These are phyloP conservation scores for Salmacisia buchloeana DNA, from an alignment of 1,284 basidiomycete genomes.

Conservation along the genomic window DNA sequence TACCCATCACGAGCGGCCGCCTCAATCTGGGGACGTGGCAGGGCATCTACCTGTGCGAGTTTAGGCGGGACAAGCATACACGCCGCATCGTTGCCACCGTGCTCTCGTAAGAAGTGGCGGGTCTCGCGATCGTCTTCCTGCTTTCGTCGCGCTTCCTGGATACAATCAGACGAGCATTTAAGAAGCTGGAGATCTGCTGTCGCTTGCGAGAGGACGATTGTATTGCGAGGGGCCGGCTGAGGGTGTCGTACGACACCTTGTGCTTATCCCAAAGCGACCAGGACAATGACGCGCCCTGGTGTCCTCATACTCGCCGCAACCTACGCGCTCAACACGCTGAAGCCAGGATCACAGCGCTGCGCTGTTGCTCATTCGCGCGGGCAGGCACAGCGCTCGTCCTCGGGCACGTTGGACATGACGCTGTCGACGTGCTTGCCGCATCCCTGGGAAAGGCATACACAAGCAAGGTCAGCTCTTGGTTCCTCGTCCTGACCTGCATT, in stretches of 20 bases:
- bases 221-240: too few species aligned
- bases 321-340: too few species aligned
- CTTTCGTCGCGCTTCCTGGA: too few species aligned
- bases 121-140: too few species aligned
- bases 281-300: not conserved
- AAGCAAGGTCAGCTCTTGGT: too few species aligned
- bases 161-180: too few species aligned
- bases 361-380: not conserved
- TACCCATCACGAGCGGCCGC: conserved; percentile 76
- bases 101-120: conserved; percentile 53
- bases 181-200: too few species aligned
- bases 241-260: conserved; percentile 5
- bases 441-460: conserved; percentile 5
- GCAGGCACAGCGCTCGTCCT: not conserved
- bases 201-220: too few species aligned
- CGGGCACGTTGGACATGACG: not conserved
- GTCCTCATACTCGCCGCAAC: too few species aligned
- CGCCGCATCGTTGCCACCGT: conserved; percentile 75
- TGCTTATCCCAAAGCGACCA: not conserved
- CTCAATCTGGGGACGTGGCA: conserved; percentile 88
- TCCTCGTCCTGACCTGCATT: too few species aligned
- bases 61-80: conserved; percentile 63
- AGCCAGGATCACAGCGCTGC: too few species aligned
- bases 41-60: conserved; percentile 66
- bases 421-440: conserved; percentile 29